Evolutionary conservation across 2,329 filamentous ascomycete genomes (phyloP), one percentile per base, ranked within the genome.

Genomic region (Exophiala lecanii-corni): DNA sequence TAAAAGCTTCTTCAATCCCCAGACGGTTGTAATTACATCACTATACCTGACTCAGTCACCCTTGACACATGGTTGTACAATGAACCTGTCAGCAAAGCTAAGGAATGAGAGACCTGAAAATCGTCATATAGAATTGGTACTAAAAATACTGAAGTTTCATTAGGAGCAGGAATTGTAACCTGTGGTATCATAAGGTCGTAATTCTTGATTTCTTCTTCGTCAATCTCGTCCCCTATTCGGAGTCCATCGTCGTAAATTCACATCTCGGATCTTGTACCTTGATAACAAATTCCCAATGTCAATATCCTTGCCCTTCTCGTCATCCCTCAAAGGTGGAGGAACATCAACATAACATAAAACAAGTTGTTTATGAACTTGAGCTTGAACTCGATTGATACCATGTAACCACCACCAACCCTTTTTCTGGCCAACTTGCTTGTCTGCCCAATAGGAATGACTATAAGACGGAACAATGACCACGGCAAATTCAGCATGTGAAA

Each of bases 401-500:
- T 96, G 91, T 38, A 97, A 50, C 69, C 69, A 71, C 69, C 68
- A 71, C 69, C 69, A 72, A 43, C 59, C 67, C 42, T 64, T 67
- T 16, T 58, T 59, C 50, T 63, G 60, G 75, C 74, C 35, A 74
- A 64, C 1, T 71, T 66, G 58, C 0, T 68, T 70, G 32, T 69
- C 67, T 4, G 63, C 69, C 89, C 89, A 96, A 58, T 82, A 81
- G 0, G 77, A 60, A 59, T 92, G 71, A 5, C 67, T 81, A 60
- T 94, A 97, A 0, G 88, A 83, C 0, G 92, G 91, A 3, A 97
- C 61, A 30, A 98, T 79, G 17, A 91, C 73, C 32, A 96, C 69
- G 1, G 87, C 89, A 60, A 96, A 98, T 59, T 97, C 89, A 16
- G 92, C 92, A 60, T 98, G 92, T 16, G 88, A 82, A 62, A 98